Evolutionary conservation across 495 filamentous ascomycete species (phyloP).

Genomic region (Xylaria telfairii): DNA sequence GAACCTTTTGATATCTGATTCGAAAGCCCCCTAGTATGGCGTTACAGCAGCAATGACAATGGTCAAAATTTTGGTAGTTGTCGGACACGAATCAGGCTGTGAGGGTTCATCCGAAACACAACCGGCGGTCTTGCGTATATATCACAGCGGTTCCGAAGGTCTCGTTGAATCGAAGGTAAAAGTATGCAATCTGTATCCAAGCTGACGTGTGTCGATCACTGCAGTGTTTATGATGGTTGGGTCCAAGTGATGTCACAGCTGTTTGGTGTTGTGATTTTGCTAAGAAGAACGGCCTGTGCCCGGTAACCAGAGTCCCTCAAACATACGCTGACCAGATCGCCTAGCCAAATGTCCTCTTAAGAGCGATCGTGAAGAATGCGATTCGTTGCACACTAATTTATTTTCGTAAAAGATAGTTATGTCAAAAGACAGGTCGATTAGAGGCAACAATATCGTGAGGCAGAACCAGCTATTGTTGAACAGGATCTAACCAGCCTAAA

Average conservation of each 20-base stretch:
- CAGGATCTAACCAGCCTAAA: not conserved
- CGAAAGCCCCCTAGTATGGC: constrained; percentile 3
- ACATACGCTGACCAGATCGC: not conserved
- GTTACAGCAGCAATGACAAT: constrained; percentile 9
- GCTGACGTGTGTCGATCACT: constrained; percentile 2
- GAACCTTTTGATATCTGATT: not conserved
- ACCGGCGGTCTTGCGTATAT: not conserved
- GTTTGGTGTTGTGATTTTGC: not conserved
- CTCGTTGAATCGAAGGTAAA: not conserved
- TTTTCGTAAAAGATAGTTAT: constrained; percentile 6
- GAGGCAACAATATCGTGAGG: not conserved
- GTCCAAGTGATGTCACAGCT: not conserved
- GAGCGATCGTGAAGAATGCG: constrained; percentile 1
- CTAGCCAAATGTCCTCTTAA: not conserved
- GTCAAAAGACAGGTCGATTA: not conserved
- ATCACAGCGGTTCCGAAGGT: not conserved
- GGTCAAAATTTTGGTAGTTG: not conserved
- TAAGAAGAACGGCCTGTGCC: not conserved
- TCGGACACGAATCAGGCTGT: not conserved
- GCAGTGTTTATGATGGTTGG: not conserved
- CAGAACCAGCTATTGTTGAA: constrained; percentile 1
- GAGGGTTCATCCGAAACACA: not conserved
- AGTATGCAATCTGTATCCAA: not conserved
- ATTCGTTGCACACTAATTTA: not conserved
- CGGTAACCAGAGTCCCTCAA: not conserved